Evolutionary conservation across 768 basidiomycete species (phyloP), one percentile per base, ranked within the genome.

Genomic region (Tulasnella sp.): DNA sequence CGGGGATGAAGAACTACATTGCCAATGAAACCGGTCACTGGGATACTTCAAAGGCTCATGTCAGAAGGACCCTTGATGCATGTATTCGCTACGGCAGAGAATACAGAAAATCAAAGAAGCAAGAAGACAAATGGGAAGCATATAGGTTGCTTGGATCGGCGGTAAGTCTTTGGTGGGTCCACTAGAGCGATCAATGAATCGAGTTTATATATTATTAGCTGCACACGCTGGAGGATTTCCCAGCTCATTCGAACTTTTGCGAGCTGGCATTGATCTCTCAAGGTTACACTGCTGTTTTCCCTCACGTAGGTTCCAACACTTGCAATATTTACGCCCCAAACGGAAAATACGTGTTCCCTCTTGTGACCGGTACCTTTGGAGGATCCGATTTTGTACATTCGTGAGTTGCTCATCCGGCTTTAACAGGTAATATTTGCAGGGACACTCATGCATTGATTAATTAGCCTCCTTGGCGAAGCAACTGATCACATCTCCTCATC

Each of bases 301-400:
- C 77, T 25, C 91, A 96, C 58, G 85, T 93, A 28, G 92, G 92
- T 4, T 81, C 86, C 49, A 73, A 71, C 33, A 39, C 46, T 4
- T 10, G 20, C 20, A 50, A 50, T 27, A 69, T 93, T 28, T 78
- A 79, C 46, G 78, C 83, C 10, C 85, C 79, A 0, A 75, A 79
- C 50, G 85, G 89, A 0, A 73, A 75, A 57, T 69, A 70, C 65
- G 87, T 90, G 31, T 79, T 84, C 0, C 86, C 87, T 2, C 70
- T 92, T 42, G 81, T 90, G 9, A 91, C 89, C 3, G 79, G 86
- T 0, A 78, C 83, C 0, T 87, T 88, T 59, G 82, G 84, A 3
- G 75, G 74, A 0, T 80, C 73, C 56, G 87, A 91, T 64, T 89
- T 89, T 60, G 75, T 79, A 35, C 76, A 83, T 60, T 85, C 82